A percentile compares a stretch with the other conserved stretches of the same genome.
Evolutionary conservation across 352 stramenopile species (phyloP).

Genomic region (Thraustochytrium sp.): DNA sequence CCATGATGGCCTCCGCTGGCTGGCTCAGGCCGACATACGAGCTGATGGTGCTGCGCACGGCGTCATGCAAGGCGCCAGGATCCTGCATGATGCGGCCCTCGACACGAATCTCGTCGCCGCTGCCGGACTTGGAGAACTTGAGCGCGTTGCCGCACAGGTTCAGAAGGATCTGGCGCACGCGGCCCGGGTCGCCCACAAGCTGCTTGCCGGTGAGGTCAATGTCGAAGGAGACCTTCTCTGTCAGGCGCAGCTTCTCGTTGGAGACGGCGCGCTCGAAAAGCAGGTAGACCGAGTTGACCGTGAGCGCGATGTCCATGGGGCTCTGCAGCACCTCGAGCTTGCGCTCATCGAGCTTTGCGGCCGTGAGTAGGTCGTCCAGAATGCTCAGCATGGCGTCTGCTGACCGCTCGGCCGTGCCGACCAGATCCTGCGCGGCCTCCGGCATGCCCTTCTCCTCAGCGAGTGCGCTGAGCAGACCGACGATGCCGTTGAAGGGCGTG

Average conservation of each 20-base stretch:
- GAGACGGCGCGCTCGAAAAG: background rate
- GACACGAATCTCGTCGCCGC: background rate
- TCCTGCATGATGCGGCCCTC: background rate
- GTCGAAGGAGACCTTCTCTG: background rate
- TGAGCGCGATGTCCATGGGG: conserved; percentile 16
- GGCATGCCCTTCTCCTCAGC: conserved; percentile 37
- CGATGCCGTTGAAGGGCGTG: conserved; percentile 52
- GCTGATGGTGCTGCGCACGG: conserved; percentile 20
- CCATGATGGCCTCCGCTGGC: background rate
- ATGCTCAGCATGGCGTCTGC: conserved; percentile 52
- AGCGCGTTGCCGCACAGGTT: conserved; percentile 54
- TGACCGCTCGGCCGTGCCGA: conserved; percentile 41
- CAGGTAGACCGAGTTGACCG: conserved; percentile 24
- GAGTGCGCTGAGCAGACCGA: conserved; percentile 47
- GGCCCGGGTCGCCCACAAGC: background rate
- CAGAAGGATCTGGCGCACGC: conserved; percentile 49
- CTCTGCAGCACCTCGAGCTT: conserved; percentile 40
- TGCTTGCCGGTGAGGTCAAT: background rate
- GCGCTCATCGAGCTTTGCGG: conserved; percentile 48
- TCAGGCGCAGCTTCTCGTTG: background rate
- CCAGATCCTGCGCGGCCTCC: conserved; percentile 38
- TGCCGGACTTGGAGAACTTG: conserved; percentile 47
- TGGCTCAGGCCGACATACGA: background rate
- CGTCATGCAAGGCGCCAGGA: background rate
- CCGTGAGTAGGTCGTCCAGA: conserved; percentile 53